Percentiles rank a stretch among this genome's conserved stretches.
phyloP scores from a whole-genome alignment of 2,329 filamentous ascomycete genomes.

The Calonectria crousiana region DNA sequence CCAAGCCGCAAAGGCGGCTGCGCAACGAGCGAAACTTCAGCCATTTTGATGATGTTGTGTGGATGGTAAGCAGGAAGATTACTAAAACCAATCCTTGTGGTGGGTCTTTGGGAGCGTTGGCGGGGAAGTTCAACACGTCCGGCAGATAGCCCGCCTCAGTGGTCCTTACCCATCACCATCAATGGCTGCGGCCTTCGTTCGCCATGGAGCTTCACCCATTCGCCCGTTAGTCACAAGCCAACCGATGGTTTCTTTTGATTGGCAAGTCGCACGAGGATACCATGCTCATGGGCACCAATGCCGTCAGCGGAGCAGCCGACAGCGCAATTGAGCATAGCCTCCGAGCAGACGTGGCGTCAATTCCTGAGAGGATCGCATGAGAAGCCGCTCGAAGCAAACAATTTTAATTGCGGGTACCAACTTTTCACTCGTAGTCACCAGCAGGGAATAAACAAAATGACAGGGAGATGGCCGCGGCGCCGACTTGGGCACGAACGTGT shows the following conservation, averaged over 20 bases:
- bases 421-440: no score
- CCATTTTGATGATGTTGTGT: background rate
- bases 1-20: constrained; percentile 63
- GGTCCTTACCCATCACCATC: background rate
- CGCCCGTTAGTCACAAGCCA: no score
- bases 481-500: background rate
- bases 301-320: background rate
- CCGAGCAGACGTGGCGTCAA: background rate
- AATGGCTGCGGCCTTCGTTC: background rate
- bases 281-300: background rate
- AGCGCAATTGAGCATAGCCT: background rate
- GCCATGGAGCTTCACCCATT: no score
- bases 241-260: background rate
- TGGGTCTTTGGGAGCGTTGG: background rate
- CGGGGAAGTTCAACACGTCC: background rate
- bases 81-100: background rate
- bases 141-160: background rate
- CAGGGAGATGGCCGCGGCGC: background rate
- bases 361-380: background rate
- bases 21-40: background rate
- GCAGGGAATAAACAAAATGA: background rate
- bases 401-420: background rate
- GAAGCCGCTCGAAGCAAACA: background rate
- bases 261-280: background rate
- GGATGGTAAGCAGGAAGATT: background rate